phyloP scores from a whole-genome alignment of 768 basidiomycete species.

The Chalciporus chontae region DNA sequence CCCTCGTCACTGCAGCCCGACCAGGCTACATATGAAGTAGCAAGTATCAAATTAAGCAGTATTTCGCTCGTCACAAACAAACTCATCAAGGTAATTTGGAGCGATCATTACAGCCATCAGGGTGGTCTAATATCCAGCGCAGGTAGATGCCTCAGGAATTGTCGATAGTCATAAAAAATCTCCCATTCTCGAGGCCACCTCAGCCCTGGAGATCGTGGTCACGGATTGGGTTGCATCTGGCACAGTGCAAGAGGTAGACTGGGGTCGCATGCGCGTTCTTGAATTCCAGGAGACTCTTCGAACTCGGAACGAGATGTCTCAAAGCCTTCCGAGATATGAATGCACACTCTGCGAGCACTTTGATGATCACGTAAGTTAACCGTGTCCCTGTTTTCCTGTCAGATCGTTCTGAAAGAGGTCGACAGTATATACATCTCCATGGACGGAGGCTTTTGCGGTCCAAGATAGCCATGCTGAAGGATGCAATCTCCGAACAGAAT shows the following conservation, averaged over 20 bases:
- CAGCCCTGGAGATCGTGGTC: constrained; percentile 46
- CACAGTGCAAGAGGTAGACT: constrained; percentile 73
- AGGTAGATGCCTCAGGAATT: constrained; percentile 73
- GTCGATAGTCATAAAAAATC: constrained; percentile 62
- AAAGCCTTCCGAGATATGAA: constrained; percentile 38
- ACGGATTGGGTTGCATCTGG: constrained; percentile 52
- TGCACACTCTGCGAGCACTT: constrained; percentile 70
- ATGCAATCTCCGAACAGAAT: constrained; percentile 93
- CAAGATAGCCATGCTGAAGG: constrained; percentile 74
- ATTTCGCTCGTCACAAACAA: constrained; percentile 72
- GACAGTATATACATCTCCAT: constrained; percentile 75
- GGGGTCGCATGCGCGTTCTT: constrained; percentile 76
- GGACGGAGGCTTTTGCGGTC: constrained; percentile 68
- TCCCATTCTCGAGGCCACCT: constrained; percentile 54
- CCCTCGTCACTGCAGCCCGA: constrained; percentile 45
- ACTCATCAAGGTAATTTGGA: constrained; percentile 77
- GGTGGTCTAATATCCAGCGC: constrained; percentile 4
- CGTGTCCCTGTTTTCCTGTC: not conserved
- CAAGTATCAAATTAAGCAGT: constrained; percentile 62
- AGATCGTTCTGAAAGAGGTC: constrained; percentile 6
- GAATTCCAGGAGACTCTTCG: constrained; percentile 88
- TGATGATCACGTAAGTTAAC: constrained; percentile 62
- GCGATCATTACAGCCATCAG: not conserved
- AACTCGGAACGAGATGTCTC: constrained; percentile 47
- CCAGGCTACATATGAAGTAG: constrained; percentile 63